A percentile compares a stretch with the other conserved stretches of the same genome.
phyloP scores from a whole-genome alignment of 192 early-diverging fungal genomes.

The Powellomyces hirtus region DNA sequence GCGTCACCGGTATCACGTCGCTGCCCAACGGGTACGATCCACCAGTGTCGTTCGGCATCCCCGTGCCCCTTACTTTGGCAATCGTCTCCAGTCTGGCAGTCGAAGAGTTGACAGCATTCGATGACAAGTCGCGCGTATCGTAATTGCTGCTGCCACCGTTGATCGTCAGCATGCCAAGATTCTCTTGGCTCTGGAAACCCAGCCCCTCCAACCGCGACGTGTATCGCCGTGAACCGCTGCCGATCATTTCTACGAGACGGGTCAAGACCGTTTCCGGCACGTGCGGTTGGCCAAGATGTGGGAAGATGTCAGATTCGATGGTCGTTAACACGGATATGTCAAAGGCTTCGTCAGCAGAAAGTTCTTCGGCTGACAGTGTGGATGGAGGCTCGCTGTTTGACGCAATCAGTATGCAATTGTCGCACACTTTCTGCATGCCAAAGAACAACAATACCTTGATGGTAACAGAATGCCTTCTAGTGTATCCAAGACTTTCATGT shows the following conservation, averaged over 20 bases:
- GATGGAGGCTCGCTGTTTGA: constrained; percentile 47
- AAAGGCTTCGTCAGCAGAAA: constrained; percentile 68
- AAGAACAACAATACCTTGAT: constrained; percentile 50
- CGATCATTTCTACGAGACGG: constrained; percentile 56
- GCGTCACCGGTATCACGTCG: constrained; percentile 58
- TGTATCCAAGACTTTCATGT: constrained; percentile 55
- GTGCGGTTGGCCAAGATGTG: constrained; percentile 64
- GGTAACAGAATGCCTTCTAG: constrained; percentile 62
- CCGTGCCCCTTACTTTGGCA: background rate
- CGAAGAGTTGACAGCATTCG: background rate
- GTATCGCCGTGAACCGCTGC: constrained; percentile 50
- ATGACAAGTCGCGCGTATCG: background rate
- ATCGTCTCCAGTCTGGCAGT: background rate
- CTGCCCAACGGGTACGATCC: constrained; percentile 17
- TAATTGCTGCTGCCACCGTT: too few species aligned
- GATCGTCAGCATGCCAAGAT: too few species aligned
- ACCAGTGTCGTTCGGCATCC: background rate
- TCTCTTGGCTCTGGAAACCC: too few species aligned
- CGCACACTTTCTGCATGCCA: too few species aligned
- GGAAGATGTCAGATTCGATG: constrained; percentile 64
- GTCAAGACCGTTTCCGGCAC: constrained; percentile 57
- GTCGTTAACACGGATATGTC: constrained; percentile 67
- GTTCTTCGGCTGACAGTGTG: constrained; percentile 56
- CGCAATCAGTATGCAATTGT: too few species aligned
- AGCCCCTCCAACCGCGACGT: constrained; percentile 30